A percentile compares a stretch with the other conserved stretches of the same genome.
Conservation (phyloP, 129 eudicot genomes). For the Smallanthus sonchifolius region DNA sequence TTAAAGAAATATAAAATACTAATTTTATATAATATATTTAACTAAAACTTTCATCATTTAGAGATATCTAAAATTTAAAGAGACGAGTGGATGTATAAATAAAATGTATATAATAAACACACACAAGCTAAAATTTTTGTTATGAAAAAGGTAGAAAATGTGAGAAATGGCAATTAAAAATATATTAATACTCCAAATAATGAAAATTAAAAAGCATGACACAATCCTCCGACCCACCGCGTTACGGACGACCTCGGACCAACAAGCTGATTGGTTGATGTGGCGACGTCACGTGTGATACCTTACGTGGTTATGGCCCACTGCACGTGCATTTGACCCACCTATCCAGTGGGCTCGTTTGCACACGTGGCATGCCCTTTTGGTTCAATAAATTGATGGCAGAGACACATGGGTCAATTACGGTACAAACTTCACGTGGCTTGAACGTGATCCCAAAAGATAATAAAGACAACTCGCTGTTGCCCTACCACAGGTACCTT, state of each 20-base stretch:
- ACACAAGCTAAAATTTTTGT: too few species aligned
- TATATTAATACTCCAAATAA: too few species aligned
- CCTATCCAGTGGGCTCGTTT: not conserved
- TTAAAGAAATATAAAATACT: too few species aligned
- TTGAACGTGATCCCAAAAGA: constrained; percentile 25
- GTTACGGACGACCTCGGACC: not conserved
- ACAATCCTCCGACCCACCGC: constrained; percentile 19
- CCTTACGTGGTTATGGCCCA: not conserved
- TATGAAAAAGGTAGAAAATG: too few species aligned
- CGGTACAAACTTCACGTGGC: constrained; percentile 42
- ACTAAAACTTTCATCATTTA: too few species aligned
- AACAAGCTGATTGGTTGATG: not conserved
- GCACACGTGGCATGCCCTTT: constrained; percentile 1
- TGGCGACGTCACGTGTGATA: constrained; percentile 19
- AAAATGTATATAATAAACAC: too few species aligned
- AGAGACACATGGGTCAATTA: not conserved
- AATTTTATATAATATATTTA: too few species aligned
- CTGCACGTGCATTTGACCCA: constrained; percentile 21
- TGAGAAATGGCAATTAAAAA: too few species aligned
- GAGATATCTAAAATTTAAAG: too few species aligned
- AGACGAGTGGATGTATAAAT: too few species aligned
- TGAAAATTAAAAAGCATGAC: too few species aligned
- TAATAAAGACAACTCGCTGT: constrained; percentile 14
- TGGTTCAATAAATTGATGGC: constrained; percentile 4
- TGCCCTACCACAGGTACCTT: not conserved